Evolutionary conservation across 1,284 basidiomycete genomes (phyloP), one percentile per base, ranked within the genome.

Genomic region (Malassezia psittaci): DNA sequence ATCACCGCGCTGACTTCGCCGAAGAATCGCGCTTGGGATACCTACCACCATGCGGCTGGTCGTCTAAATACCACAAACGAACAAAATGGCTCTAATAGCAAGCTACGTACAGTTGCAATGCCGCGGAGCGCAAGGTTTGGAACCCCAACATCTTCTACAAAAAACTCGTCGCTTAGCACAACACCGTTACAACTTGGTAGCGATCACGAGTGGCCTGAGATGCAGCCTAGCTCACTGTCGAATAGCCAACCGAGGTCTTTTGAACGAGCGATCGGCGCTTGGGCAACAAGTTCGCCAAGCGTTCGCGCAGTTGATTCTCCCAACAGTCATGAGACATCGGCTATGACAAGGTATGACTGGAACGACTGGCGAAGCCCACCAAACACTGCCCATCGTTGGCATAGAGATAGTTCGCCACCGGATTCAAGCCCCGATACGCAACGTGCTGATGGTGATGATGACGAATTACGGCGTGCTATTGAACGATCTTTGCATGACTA

Each of bases 401-500:
- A 16, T 21, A 33, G 11, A 8, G 34, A 42, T 34, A 34, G 16
- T 32, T 19, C 41, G 41, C 19, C 41, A 32, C 41, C 16, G 39
- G 16, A 13, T 9, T 41, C 13, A 21, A 41, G 39, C 39, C 16
- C 16, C 15, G 13, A 16, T 16, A 10, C 39, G 15, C 19, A n/a
- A n/a, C 38, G 4, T 19, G 38, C 38, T 19, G 15, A 39, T 39
- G 38, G 38, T 19, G 51, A 49, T 7, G 56, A 51, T 1, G 56
- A 62, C 11, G 39, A 59, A 48, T 43, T 69, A n/a, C 43, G 52
- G 1, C 61, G 64, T 15, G 70, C 67, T 1, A 59, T 73, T 29
- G 67, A 67, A 50, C 52, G 69, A 8, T 70, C 68, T 35, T 44
- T 73, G 16, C 64, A 66, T 11, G 70, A 72, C 41, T 58, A 70